Evolutionary conservation across 2,329 filamentous ascomycete species (phyloP).

Genomic region (Colletotrichum gigasporum): DNA sequence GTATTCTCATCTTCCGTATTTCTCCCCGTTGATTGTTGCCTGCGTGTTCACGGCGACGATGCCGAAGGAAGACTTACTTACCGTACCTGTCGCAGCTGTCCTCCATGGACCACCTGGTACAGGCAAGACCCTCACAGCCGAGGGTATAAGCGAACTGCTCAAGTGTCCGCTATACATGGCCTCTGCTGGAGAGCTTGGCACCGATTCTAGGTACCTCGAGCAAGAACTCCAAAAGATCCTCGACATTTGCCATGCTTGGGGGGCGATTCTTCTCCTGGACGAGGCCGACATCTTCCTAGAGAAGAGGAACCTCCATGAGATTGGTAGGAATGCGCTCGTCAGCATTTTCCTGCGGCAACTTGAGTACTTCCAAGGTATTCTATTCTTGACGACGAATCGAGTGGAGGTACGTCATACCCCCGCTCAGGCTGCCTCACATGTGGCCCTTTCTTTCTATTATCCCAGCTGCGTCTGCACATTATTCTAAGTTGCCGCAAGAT

Average conservation of each 20-base stretch:
- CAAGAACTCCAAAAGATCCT: slow-evolving; percentile 83
- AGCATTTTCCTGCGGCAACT: slow-evolving; percentile 87
- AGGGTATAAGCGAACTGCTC: slow-evolving; percentile 25
- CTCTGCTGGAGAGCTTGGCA: slow-evolving; percentile 44
- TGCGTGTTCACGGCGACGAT: too few relatives aligned
- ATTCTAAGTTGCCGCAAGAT: too few relatives aligned
- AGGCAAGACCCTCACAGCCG: slow-evolving; percentile 59
- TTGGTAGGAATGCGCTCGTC: slow-evolving; percentile 86
- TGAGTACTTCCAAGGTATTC: slow-evolving; percentile 91
- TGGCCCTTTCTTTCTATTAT: background rate
- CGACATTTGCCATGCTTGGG: slow-evolving; percentile 87
- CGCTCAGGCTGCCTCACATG: too few relatives aligned
- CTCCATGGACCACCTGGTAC: slow-evolving; percentile 88
- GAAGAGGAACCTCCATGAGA: slow-evolving; percentile 82
- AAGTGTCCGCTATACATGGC: slow-evolving; percentile 28
- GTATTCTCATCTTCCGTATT: background rate
- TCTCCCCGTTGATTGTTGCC: too few relatives aligned
- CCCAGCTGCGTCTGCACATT: too few relatives aligned
- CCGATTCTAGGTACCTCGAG: slow-evolving; percentile 78
- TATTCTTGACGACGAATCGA: slow-evolving; percentile 90
- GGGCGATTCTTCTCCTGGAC: slow-evolving; percentile 84
- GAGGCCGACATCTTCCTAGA: slow-evolving; percentile 89
- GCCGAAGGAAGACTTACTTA: too few relatives aligned
- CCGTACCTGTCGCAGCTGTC: too few relatives aligned
- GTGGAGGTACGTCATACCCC: slow-evolving; percentile 67